Evolutionary conservation across 345 rosid species (phyloP).

Genomic region (Diplotaxis tenuifolia): DNA sequence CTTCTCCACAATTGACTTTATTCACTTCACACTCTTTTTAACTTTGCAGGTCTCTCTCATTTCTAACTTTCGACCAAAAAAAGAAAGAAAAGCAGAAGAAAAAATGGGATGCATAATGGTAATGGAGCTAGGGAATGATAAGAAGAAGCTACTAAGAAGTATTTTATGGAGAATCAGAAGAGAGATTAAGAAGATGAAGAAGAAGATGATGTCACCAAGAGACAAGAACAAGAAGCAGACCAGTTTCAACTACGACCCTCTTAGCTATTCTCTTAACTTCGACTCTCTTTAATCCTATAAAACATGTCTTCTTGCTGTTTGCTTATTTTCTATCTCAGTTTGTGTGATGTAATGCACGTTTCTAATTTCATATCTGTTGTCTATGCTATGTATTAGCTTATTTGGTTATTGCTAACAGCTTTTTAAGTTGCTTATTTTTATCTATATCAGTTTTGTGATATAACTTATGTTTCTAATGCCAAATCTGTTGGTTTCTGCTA

Average conservation of each 20-base stretch:
- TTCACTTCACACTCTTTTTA: not conserved
- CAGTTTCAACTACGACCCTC: conserved; percentile 68
- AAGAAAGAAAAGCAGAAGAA: not conserved
- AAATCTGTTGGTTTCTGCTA: not conserved
- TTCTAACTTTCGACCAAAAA: not conserved
- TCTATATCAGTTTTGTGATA: not conserved
- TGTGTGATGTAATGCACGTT: not conserved
- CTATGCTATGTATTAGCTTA: not conserved
- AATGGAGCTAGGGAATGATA: conserved; percentile 46
- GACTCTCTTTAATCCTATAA: conserved; percentile 46
- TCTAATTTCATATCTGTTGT: not conserved
- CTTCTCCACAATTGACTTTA: conserved; percentile 21
- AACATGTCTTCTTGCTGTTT: conserved; percentile 12
- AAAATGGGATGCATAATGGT: conserved; percentile 31
- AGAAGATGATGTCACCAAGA: not conserved
- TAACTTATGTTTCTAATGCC: not conserved
- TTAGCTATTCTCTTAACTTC: conserved; percentile 86
- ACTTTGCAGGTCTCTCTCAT: not conserved
- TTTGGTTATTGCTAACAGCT: not conserved
- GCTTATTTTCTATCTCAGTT: not conserved
- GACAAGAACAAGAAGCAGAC: conserved; percentile 42
- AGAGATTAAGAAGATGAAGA: conserved; percentile 43
- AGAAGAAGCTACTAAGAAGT: conserved; percentile 49
- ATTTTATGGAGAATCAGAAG: conserved; percentile 54
- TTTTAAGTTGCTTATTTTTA: not conserved